Evolutionary conservation across 257 asterid genomes (phyloP), one percentile per base, ranked within the genome.

Genomic region (Fraxinus cuspidata): DNA sequence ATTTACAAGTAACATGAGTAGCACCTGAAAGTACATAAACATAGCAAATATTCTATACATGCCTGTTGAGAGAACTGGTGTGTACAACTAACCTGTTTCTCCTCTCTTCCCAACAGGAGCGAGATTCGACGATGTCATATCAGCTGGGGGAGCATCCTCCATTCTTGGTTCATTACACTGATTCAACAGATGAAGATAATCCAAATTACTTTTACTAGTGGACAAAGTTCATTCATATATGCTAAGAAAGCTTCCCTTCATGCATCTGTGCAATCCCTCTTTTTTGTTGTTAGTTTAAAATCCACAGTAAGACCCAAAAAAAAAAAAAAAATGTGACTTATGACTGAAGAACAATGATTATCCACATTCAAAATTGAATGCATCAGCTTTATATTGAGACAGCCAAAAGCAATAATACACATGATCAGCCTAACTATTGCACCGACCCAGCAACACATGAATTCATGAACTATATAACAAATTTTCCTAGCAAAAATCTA

Each of bases 71-170:
- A 69, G 8, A 28, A 70, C 42, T 73, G 25, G 27, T 25, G 73
- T 42, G 29, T 65, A 34, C 21, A 78, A 84, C 84, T 80, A 78
- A 93, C 97, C 98, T 82, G 94, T 85, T 74, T 92, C 98, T 73
- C 97, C 99, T 88, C 96, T 96, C 90, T 85, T 96, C 77, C 94
- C 96, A 75, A 70, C 64, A 74, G 89, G 75, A 40, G 77, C 68
- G 40, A 90, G 84, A 79, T 90, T 91, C 75, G 94, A 88, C 53
- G 96, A 87, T 77, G 88, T 82, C 98, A 93, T 93, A 72, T 96
- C 99, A 78, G 99, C 99, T 58, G 97, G 86, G 53, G 98, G 98
- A 53, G 99, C 96, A 92, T 96, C 99, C 77, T 96, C 99, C 47
- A 93, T 88, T 81, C 86, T 90, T 71, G 97, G 96, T 87, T 93